These are phyloP conservation scores for Salix dunnii DNA, from an alignment of 345 rosid species.

Conservation along the genomic window DNA sequence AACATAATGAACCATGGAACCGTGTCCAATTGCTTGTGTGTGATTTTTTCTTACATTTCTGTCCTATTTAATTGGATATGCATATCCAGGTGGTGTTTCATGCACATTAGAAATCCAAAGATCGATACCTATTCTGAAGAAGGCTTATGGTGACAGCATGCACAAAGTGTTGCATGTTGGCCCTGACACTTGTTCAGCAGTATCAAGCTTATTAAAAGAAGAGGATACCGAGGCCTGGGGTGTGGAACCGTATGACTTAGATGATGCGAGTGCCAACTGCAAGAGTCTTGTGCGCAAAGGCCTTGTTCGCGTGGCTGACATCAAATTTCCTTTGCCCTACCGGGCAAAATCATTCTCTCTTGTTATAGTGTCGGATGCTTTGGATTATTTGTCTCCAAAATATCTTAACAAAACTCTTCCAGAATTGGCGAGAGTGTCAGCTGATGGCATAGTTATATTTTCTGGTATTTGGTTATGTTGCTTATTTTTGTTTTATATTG, in stretches of 20 bases:
- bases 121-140: constrained; percentile 72
- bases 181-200: constrained; percentile 90
- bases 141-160: constrained; percentile 90
- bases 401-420: constrained; percentile 92
- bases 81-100: constrained; percentile 58
- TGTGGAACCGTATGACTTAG: constrained; percentile 92
- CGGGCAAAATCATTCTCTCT: constrained; percentile 87
- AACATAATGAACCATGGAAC: not conserved
- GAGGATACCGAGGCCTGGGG: constrained; percentile 98
- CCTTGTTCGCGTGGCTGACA: constrained; percentile 85
- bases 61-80: not conserved
- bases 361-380: constrained; percentile 86
- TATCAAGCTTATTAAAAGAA: constrained; percentile 74
- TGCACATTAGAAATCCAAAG: constrained; percentile 81
- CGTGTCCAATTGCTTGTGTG: not conserved
- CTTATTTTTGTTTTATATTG: not conserved
- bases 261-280: constrained; percentile 85
- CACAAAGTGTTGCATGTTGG: constrained; percentile 90
- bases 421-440: constrained; percentile 81
- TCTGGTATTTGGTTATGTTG: constrained; percentile 50
- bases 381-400: constrained; percentile 88
- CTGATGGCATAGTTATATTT: constrained; percentile 70
- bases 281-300: constrained; percentile 78
- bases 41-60: not conserved
- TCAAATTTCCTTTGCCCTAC: constrained; percentile 87